phyloP scores from a whole-genome alignment of 495 filamentous ascomycete species.

The Podospora appendiculata region DNA sequence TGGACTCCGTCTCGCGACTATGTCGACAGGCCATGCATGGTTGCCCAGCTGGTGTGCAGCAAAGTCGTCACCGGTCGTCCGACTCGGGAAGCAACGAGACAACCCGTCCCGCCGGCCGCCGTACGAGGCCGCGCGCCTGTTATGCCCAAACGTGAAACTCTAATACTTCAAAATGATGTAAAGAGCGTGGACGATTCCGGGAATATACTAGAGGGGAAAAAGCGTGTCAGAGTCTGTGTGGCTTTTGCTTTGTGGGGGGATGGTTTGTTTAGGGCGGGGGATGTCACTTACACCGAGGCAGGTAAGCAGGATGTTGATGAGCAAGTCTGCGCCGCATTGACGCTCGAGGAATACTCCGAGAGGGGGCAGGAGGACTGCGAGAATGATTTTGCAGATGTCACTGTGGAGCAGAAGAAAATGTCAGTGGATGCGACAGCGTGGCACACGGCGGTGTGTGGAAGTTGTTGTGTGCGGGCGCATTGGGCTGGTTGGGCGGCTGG shows the following conservation, averaged over 20 bases:
- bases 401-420: constrained; percentile 29
- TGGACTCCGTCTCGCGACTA: no score
- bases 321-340: constrained; percentile 77
- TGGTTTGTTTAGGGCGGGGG: not conserved
- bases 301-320: constrained; percentile 90
- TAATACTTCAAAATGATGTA: constrained; percentile 47
- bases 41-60: no score
- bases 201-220: constrained; percentile 29
- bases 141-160: not conserved
- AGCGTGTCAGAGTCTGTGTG: not conserved
- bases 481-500: no score
- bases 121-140: no score
- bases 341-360: constrained; percentile 85
- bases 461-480: not conserved
- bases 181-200: constrained; percentile 60
- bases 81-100: no score
- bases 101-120: no score
- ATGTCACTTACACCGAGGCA: constrained; percentile 59
- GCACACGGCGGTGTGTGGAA: not conserved
- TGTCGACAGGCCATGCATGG: no score
- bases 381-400: constrained; percentile 89
- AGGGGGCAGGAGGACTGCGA: constrained; percentile 81
- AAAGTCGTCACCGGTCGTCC: no score
- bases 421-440: not conserved
- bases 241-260: not conserved